Evolutionary conservation across 2,329 filamentous ascomycete genomes (phyloP), one percentile per base, ranked within the genome.

Genomic region (Sclerotinia minor): DNA sequence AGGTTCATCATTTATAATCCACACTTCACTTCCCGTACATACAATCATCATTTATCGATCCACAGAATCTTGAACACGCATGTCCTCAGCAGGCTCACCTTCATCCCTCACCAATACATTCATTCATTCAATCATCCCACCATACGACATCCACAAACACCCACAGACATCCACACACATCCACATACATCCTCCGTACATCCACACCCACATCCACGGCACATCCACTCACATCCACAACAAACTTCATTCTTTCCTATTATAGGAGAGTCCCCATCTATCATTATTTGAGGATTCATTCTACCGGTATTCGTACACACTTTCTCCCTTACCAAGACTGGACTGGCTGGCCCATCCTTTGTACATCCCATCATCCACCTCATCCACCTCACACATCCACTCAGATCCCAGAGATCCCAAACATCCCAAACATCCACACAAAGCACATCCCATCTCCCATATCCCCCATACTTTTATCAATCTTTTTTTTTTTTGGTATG

Each of bases 241-340:
- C 58, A 60, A 47, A 15, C 58, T 60, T 47, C 58, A 60, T 60
- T 44, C 44, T 60, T 60, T 60, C 58, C 58, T 17, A 47, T 21
- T 45, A 2, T 32, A 32, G 58, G 13, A n/a, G 32, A 32, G 44
- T 47, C 41, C 13, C 44, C 13, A 19, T 29, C 35, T 35, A 58
- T 58, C 54, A 60, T 60, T 32, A 32, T 60, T 29, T 38, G 38
- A 13, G 11, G 9, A 11, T 13, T 38, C 38, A 38, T 38, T 38
- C 32, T n/a, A 6, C 32, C 32, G 41, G 26, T 45, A 32, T 32
- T 47, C 38, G 24, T 11, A 47, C n/a, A 47, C n/a, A 15, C 26
- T 17, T 24, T 9, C 35, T 38, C 11, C 32, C 35, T 17, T n/a
- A 24, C 35, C 3, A 24, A 24, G 38, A 38, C 38, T 38, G 11